Evolutionary conservation across 768 basidiomycete genomes (phyloP).

Genomic region (Pleurotus eryngii): DNA sequence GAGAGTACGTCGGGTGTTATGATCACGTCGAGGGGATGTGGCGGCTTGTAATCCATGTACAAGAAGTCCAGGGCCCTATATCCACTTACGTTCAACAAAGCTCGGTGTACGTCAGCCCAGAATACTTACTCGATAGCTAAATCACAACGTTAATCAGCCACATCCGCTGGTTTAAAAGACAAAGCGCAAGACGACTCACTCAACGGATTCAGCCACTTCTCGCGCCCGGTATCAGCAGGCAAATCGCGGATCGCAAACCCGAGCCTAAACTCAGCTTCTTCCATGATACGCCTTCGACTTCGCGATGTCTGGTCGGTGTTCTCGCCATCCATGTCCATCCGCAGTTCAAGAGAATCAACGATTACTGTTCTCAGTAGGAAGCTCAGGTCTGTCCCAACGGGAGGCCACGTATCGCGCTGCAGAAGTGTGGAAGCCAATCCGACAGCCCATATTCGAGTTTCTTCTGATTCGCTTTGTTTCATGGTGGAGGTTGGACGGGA

Average conservation of each 20-base stretch:
- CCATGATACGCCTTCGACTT: conserved; percentile 30
- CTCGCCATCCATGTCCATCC: neutral
- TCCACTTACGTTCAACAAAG: conserved; percentile 10
- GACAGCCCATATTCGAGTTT: conserved; percentile 49
- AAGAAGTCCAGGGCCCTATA: conserved; percentile 82
- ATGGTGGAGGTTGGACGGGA: neutral
- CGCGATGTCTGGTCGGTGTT: neutral
- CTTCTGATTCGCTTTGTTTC: conserved; percentile 19
- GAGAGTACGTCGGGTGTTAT: conserved; percentile 70
- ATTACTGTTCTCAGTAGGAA: conserved; percentile 83
- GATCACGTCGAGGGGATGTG: conserved; percentile 68
- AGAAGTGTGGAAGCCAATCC: conserved; percentile 74
- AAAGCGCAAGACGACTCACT: conserved; percentile 44
- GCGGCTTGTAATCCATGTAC: conserved; percentile 88
- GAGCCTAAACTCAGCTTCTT: conserved; percentile 72
- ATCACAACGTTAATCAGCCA: neutral
- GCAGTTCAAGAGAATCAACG: conserved; percentile 65
- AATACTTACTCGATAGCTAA: conserved; percentile 47
- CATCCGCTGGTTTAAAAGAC: neutral
- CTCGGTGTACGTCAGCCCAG: neutral
- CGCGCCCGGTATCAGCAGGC: conserved; percentile 56
- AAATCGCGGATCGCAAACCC: conserved; percentile 85
- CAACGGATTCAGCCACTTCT: conserved; percentile 80
- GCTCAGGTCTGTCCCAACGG: conserved; percentile 80
- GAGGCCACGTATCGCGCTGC: conserved; percentile 80